phyloP scores from a whole-genome alignment of 441 rosid genomes.

The Geranium incanum region DNA sequence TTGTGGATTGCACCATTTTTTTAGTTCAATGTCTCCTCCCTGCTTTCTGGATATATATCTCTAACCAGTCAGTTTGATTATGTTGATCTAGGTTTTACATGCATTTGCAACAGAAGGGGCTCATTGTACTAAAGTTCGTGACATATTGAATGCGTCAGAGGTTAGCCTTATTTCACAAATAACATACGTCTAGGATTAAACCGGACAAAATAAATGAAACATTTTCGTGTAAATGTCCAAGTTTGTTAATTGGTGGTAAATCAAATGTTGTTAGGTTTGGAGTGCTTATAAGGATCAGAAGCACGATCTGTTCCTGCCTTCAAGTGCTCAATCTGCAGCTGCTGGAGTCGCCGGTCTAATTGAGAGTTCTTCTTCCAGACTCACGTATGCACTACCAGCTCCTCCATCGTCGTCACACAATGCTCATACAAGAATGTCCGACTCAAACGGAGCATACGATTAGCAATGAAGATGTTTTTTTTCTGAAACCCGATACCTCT shows the following conservation, averaged over 20 bases:
- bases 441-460: constrained; percentile 34
- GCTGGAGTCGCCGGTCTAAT: constrained; percentile 97
- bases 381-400: constrained; percentile 76
- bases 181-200: not conserved
- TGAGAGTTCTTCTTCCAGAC: constrained; percentile 68
- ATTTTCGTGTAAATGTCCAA: too few species aligned
- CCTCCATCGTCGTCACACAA: constrained; percentile 36
- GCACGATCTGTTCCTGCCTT: constrained; percentile 94
- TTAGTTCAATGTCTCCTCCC: too few species aligned
- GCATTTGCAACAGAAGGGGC: constrained; percentile 98
- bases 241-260: too few species aligned
- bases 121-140: constrained; percentile 81
- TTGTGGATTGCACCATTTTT: too few species aligned
- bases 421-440: constrained; percentile 5
- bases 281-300: constrained; percentile 93
- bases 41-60: not conserved
- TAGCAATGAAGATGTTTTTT: constrained; percentile 14
- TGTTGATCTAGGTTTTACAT: constrained; percentile 65
- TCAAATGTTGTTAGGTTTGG: constrained; percentile 55
- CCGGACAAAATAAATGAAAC: too few species aligned
- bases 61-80: not conserved
- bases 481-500: not conserved
- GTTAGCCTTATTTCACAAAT: constrained; percentile 40
- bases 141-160: constrained; percentile 74
- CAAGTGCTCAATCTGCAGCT: constrained; percentile 83